Conservation (phyloP, 768 basidiomycete species). For the Auricularia sp. region DNA sequence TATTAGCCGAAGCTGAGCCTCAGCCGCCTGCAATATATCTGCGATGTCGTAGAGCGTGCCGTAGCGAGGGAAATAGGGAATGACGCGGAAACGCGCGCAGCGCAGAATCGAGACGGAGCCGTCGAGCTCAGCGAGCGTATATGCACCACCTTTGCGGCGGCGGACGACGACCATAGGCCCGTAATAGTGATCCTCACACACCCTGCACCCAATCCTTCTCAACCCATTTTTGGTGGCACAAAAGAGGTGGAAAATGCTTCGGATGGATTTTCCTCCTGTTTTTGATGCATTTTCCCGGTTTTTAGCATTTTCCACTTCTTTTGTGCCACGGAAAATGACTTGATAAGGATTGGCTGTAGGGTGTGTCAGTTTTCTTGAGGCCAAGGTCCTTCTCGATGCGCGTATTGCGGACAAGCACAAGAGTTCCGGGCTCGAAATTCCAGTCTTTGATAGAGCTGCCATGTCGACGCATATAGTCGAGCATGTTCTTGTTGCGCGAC, state of each 20-base stretch:
- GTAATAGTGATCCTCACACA: neutral
- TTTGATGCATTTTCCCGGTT: no score
- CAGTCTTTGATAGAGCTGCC: neutral
- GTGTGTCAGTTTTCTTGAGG: no score
- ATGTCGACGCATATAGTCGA: neutral
- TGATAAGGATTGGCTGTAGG: no score
- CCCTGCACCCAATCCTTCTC: no score
- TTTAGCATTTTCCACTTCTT: no score
- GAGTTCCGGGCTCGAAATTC: neutral
- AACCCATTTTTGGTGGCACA: no score
- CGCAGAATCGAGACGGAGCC: neutral
- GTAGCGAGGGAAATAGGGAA: neutral
- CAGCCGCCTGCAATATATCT: neutral
- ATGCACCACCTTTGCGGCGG: neutral
- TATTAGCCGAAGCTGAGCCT: neutral
- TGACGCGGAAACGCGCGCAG: neutral
- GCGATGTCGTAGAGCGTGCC: neutral
- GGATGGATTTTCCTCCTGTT: no score
- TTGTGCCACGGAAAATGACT: no score
- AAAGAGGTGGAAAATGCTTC: no score
- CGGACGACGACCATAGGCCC: constrained; percentile 2
- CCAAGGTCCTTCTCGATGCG: neutral
- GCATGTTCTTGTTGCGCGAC: neutral
- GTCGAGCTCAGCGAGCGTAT: neutral
- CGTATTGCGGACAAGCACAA: neutral